Base-by-base conservation (phyloP, 1,284 basidiomycete genomes). In the Rhizopogon parksii region DNA sequence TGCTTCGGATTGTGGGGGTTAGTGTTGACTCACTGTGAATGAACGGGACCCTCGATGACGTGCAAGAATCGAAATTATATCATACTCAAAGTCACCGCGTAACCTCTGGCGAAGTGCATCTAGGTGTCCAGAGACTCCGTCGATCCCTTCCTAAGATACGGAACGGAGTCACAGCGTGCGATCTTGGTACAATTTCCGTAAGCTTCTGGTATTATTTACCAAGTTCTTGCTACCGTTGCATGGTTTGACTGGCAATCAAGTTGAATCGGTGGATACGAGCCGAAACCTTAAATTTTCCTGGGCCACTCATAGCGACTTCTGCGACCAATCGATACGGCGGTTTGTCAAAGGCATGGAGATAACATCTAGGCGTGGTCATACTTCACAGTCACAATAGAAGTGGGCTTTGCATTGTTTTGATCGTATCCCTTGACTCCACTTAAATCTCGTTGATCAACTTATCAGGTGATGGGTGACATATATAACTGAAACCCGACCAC, bases 241-340 rank as follows among this genome's bases (percentile, higher is more conserved):
- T 35, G 78, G 11, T 75, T 65, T 95, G 91, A 4, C 95, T 94
- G 11, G 93, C 85, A 27, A 96, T 74, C 90, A 93, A 97, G 36
- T 79, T 76, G 17, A 81, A 68, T 19, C 94, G 82, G 60, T 89
- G 88, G 21, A 96, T 66, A 38, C 75, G 78, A 0, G 86, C 88
- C 9, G 79, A 82, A 17, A 96, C 66, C 46, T 77, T 78, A n/a
- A 95, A 79, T 61, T 83, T 82, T 8, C 84, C 83, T 50, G 59
- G 64, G 11, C 85, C 80, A 82, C 74, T 72, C 60, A 80, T 83
- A 19, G 79, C 75, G 1, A 75, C 75, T 15, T 75, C 77, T 14
- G 80, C 81, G 56, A 81, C 75, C 38, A 93, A 69, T 2, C 87
- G 85, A 39, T 78, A 21, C 3, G 71, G 6, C 76, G 67, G 2